Base-by-base conservation (phyloP, 2,329 filamentous ascomycete species). In the Botryosphaeria dothidea region DNA sequence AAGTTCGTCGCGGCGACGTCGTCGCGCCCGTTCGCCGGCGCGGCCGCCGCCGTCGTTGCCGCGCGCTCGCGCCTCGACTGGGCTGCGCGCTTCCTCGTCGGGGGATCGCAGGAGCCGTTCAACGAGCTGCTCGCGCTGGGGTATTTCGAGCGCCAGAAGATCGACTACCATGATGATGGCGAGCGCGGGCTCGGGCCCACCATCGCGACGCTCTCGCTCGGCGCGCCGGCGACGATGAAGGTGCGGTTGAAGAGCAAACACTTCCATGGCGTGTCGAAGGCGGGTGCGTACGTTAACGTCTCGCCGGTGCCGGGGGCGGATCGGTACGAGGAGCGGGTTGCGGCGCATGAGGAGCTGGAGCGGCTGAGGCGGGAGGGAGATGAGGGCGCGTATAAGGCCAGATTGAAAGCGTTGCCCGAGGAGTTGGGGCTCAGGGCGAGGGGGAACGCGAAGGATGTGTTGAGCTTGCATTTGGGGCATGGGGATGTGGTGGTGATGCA, bases 401-500 rank as follows among this genome's bases (percentile, higher is more conserved):
- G 74, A 1, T 64, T 74, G 5, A 77, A 74, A 52, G 62, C 75
- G 48, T 58, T 81, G 0, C 74, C 78, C 0, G 73, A 71, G n/a
- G 72, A 81, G n/a, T 67, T 83, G 1, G 70, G 70, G 0, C 64
- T 80, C 2, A 72, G 69, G 52, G 66, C 70, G 8, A 74, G 72
- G 17, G 70, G 72, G 1, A 70, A 74, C 36, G 69, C 70, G 31
- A 48, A 73, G 68, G 49, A 71, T 23, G 63, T 76, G 9, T 75
- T 86, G 15, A 78, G 74, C 1, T 72, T 87, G 70, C 75, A 78
- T 1, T 75, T 91, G 3, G 78, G 81, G 7, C 88, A 91, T 71
- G 88, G 88, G 0, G 88, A 90, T 70, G 83, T 90, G 11, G 81
- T 87, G 2, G 77, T 90, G 19, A 90, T 90, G 87, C 83, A 88